Base-by-base conservation (phyloP, 1,284 basidiomycete genomes). In the Leccinum subfulvum region DNA sequence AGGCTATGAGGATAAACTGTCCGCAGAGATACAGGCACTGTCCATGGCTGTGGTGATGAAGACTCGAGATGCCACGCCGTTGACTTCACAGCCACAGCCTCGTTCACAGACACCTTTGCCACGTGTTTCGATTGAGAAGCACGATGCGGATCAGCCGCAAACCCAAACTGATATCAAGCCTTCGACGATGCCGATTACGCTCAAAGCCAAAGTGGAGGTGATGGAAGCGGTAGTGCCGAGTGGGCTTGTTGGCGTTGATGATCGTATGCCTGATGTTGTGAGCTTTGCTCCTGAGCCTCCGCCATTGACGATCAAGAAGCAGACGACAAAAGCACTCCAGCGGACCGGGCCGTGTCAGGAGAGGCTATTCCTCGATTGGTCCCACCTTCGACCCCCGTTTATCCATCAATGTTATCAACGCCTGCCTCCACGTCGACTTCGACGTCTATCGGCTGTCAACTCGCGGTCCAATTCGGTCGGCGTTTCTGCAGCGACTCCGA, bases 191-290 rank as follows among this genome's bases (percentile, higher is more conserved):
- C 21, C 47, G 47, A 51, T 51, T 14, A 73, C 73, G 23, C 59
- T 77, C 16, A 59, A 60, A 6, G 64, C 78, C 30, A 79, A 79
- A 56, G 58, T 74, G 60, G 78, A 80, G 64, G 52, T 74, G 11
- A 56, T 69, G 58, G 75, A 75, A 35, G 65, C 37, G 10, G 21
- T 62, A n/a, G 56, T 77, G 41, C 69, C 66, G 9, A 72, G 58
- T 55, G 72, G 62, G 18, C 65, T 66, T 53, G 61, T 65, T 33
- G 64, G 62, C 13, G 35, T 57, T 8, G 66, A 74, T 59, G 73
- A 69, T 49, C 61, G 51, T 61, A 41, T 39, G 58, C 66, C 70
- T 59, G 66, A 71, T 61, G 66, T 63, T 64, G 69, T 72, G 64
- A 72, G 70, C 68, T 65, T 64, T 57, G 71, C 74, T 57, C 74